Evolutionary conservation across 495 filamentous ascomycete genomes (phyloP), one percentile per base, ranked within the genome.

Genomic region (Aspergillus bertholletiae): DNA sequence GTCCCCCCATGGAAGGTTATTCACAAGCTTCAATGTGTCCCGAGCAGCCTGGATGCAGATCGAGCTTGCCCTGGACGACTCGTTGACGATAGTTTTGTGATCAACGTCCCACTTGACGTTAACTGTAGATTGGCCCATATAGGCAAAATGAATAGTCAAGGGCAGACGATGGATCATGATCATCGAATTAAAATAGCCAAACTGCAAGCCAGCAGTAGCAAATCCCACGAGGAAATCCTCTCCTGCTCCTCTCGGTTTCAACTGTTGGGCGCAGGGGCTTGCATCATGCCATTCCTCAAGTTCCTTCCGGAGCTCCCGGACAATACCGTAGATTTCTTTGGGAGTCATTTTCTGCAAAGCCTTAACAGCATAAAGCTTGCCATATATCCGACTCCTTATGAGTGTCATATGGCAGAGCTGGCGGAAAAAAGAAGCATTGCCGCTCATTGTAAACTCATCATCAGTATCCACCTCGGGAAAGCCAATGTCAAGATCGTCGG

Each of bases 161-260:
- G 90, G 94, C 85, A 97, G 92, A 23, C 94, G 90, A 71, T 97
- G 92, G 53, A 97, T 93, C 32, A 96, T 97, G 15, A 92, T 96
- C 53, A 96, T 74, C 53, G 89, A 92, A 72, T 97, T 97, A 78
- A 96, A 96, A 67, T 98, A 97, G 35, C 89, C 83, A 60, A 97
- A 91, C 63, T 95, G 91, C 37, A 97, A 72, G 61, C 92, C 88
- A 48, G 92, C 88, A 51, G 95, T 81, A 51, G 95, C 93, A 20
- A 97, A 81, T 40, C 96, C 87, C 13, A 95, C 75, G 6, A 93
- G 85, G 13, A 88, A 92, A 65, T 97, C 89, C 2, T 81, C 80
- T n/a, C 86, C 85, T 59, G 85, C 86, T 58, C 91, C 87, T 68
- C 92, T 88, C 60, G 89, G 84, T 63, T 92, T 88, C 3, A 91